These are phyloP conservation scores for Apiotrichum akiyoshidainum DNA, from an alignment of 1,284 basidiomycete genomes.

Conservation along the genomic window DNA sequence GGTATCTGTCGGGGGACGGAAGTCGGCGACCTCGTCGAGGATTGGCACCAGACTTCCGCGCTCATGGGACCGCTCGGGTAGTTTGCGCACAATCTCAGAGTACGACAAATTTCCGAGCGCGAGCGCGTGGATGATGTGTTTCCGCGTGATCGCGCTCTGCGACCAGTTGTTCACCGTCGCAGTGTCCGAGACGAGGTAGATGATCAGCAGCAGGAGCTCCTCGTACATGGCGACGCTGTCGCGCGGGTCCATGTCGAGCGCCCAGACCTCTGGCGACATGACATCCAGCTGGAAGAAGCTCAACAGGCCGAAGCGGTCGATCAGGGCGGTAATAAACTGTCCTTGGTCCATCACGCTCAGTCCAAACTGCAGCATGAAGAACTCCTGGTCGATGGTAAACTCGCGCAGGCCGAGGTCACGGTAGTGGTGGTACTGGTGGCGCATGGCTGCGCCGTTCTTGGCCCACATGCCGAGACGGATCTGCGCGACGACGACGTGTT, in stretches of 20 bases:
- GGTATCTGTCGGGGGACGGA: constrained; percentile 66
- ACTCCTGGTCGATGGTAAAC: constrained; percentile 93
- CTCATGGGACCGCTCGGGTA: constrained; percentile 85
- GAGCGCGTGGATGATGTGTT: constrained; percentile 87
- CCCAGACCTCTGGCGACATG: constrained; percentile 30
- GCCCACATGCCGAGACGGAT: constrained; percentile 96
- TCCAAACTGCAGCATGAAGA: constrained; percentile 84
- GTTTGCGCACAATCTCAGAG: constrained; percentile 85
- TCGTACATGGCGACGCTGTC: constrained; percentile 77
- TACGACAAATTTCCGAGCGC: constrained; percentile 84
- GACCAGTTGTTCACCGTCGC: constrained; percentile 70
- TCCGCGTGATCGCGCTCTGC: constrained; percentile 64
- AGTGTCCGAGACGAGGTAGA: constrained; percentile 81
- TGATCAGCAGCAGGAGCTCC: constrained; percentile 83
- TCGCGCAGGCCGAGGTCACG: constrained; percentile 94
- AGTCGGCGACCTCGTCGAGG: constrained; percentile 73
- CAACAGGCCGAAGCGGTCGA: constrained; percentile 82
- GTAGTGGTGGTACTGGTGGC: constrained; percentile 94
- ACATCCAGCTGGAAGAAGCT: constrained; percentile 68
- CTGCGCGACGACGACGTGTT: constrained; percentile 68
- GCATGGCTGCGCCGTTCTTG: constrained; percentile 91
- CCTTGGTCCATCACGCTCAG: constrained; percentile 76
- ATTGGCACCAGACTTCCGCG: constrained; percentile 80
- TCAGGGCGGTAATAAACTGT: constrained; percentile 74
- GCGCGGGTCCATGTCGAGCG: constrained; percentile 32